Base-by-base conservation (phyloP, 768 basidiomycete species). In the Collybia sordida region DNA sequence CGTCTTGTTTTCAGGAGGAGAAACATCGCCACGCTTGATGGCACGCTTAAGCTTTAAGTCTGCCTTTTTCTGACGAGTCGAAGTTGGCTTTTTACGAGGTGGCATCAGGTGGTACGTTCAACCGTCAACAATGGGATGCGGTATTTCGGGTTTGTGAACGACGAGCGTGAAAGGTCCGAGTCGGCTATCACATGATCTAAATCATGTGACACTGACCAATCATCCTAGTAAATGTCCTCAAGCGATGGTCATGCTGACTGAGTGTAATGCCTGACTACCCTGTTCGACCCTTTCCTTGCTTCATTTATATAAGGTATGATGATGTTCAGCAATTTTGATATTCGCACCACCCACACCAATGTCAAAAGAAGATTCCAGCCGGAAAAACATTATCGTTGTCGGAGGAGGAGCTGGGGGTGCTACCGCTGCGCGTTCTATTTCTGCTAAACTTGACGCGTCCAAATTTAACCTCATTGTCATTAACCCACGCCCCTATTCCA, bases 1-100 rank as follows among this genome's bases (percentile, higher is more conserved):
- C 61, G 54, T 66, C 50, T 46, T 53, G 63, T 65, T 49, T 36
- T 75, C 71, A 42, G 72, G 57, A 19, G 73, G 54, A 12, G 75
- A 68, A 3, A 73, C 65, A 54, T 90, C 90, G 3, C 90, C 93
- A 25, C 92, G 85, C 65, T 95, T 95, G 25, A 88, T 68, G 3
- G 93, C 93, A 19, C 93, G 86, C 59, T 90, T 91, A 42, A 84
- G 77, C 63, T 90, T 83, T 6, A 85, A 75, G 50, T 89, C 80
- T 1, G 80, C 83, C 54, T 86, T 90, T 56, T 83, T 85, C 59
- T 87, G 75, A 49, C 83, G 88, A 35, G 75, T 77, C 0, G 86
- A 88, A 8, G 72, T 74, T n/a, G 83, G 75, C 59, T 77, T 79
- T 42, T 70, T 69, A 34, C 80, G 76, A 55, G 70, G 63, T 54